Percentiles rank a stretch among this genome's conserved stretches.
Evolutionary conservation across 768 basidiomycete species (phyloP).

Genomic region (Tricholoma sp.): DNA sequence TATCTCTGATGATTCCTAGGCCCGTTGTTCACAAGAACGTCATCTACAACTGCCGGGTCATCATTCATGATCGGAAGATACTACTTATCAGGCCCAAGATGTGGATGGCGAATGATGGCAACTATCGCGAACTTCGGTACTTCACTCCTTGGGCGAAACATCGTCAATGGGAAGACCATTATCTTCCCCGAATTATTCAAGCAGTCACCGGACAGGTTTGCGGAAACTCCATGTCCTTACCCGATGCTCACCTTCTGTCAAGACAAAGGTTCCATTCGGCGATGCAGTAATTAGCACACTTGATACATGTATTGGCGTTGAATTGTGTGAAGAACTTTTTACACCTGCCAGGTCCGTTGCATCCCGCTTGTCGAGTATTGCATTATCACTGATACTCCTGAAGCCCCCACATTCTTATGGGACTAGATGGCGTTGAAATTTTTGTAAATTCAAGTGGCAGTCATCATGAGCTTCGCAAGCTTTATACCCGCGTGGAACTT

Average conservation of each 20-base stretch:
- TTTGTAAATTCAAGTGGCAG: constrained; percentile 99
- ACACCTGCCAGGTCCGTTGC: constrained; percentile 87
- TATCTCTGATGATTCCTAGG: constrained; percentile 41
- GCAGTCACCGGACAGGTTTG: constrained; percentile 82
- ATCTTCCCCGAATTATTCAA: constrained; percentile 84
- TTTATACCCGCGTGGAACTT: constrained; percentile 84
- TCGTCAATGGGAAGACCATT: constrained; percentile 86
- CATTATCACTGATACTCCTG: not conserved
- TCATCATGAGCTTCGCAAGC: constrained; percentile 97
- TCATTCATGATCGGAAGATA: constrained; percentile 82
- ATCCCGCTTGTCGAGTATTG: not conserved
- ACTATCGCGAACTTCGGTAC: constrained; percentile 85
- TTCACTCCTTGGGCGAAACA: constrained; percentile 96
- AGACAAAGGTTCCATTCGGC: constrained; percentile 88
- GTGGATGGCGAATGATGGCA: constrained; percentile 99
- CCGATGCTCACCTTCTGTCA: not conserved
- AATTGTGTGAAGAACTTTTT: constrained; percentile 96
- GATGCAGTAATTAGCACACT: constrained; percentile 90
- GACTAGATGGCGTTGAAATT: constrained; percentile 96
- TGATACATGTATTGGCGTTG: constrained; percentile 96
- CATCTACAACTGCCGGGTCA: constrained; percentile 93
- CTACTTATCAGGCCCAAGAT: constrained; percentile 96
- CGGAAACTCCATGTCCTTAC: not conserved
- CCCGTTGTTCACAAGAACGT: constrained; percentile 97
- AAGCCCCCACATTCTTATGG: constrained; percentile 97